phyloP scores from a whole-genome alignment of 2,329 filamentous ascomycete genomes.

The Fusarium fracticaudum region DNA sequence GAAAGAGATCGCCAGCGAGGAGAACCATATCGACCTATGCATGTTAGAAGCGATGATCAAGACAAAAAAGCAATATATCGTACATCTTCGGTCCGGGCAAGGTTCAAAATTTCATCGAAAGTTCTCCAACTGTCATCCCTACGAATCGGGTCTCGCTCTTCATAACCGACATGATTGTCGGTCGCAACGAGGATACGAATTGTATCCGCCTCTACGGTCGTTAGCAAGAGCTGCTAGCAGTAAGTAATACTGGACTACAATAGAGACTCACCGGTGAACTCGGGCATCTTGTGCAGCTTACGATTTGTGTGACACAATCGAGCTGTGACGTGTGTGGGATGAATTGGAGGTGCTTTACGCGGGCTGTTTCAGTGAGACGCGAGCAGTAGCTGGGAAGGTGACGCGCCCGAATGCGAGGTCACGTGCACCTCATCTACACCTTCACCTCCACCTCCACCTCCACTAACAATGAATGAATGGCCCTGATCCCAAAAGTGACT shows the following conservation, averaged over 20 bases:
- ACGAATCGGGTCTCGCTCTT: conserved; percentile 91
- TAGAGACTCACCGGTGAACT: conserved; percentile 42
- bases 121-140: conserved; percentile 97
- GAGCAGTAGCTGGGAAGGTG: conserved; percentile 19
- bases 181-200: conserved; percentile 95
- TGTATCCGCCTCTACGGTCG: conserved; percentile 72
- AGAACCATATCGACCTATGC: conserved; percentile 90
- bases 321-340: background rate
- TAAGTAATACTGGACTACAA: background rate
- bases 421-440: conserved; percentile 31
- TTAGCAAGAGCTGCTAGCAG: conserved; percentile 16
- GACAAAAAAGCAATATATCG: background rate
- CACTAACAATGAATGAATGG: background rate
- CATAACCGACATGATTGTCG: conserved; percentile 97
- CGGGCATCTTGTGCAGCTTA: conserved; percentile 38
- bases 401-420: conserved; percentile 45
- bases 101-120: conserved; percentile 93
- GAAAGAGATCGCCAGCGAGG: conserved; percentile 93
- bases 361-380: conserved; percentile 23
- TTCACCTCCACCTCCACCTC: background rate
- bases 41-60: background rate
- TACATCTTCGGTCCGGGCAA: conserved; percentile 85
- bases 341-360: conserved; percentile 31
- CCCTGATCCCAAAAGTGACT: conserved; percentile 8
- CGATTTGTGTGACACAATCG: background rate